phyloP scores from a whole-genome alignment of 2,329 filamentous ascomycete species.

The Xylariaceae sp. region DNA sequence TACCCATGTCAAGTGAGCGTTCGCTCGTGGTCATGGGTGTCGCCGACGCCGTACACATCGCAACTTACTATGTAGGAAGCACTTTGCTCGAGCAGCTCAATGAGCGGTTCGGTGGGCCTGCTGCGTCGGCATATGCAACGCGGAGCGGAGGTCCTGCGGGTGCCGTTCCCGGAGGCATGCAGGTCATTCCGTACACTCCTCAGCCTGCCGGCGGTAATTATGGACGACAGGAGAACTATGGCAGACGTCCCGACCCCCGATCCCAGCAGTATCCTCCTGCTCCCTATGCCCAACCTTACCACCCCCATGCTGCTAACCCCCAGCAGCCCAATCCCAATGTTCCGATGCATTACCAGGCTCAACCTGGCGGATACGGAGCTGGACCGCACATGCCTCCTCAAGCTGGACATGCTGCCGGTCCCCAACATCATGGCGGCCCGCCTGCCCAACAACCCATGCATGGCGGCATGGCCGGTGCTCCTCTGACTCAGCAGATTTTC shows the following conservation, averaged over 20 bases:
- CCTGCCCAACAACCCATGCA: constrained; percentile 68
- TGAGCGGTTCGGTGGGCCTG: constrained; percentile 91
- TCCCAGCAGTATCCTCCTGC: constrained; percentile 72
- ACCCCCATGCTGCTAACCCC: constrained; percentile 55
- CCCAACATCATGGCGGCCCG: constrained; percentile 62
- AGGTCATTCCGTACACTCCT: constrained; percentile 96
- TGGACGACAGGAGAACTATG: constrained; percentile 83
- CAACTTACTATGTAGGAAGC: constrained; percentile 96
- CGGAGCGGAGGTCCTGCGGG: constrained; percentile 90
- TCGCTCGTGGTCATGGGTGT: constrained; percentile 98
- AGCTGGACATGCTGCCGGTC: constrained; percentile 58
- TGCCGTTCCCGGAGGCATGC: constrained; percentile 94
- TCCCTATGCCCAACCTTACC: constrained; percentile 73
- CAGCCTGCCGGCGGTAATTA: constrained; percentile 91
- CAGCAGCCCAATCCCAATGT: constrained; percentile 60
- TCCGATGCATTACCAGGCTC: constrained; percentile 77
- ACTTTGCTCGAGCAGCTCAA: constrained; percentile 97
- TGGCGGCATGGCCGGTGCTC: constrained; percentile 68
- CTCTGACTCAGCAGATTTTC: constrained; percentile 95
- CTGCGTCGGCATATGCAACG: constrained; percentile 95
- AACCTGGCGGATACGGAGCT: constrained; percentile 71
- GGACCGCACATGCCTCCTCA: constrained; percentile 75
- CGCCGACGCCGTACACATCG: constrained; percentile 96
- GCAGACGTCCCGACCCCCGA: constrained; percentile 67
- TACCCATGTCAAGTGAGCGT: constrained; percentile 91